These are phyloP conservation scores for Coleophoma eucalyptorum DNA, from an alignment of 2,329 filamentous ascomycete genomes.

Conservation along the genomic window DNA sequence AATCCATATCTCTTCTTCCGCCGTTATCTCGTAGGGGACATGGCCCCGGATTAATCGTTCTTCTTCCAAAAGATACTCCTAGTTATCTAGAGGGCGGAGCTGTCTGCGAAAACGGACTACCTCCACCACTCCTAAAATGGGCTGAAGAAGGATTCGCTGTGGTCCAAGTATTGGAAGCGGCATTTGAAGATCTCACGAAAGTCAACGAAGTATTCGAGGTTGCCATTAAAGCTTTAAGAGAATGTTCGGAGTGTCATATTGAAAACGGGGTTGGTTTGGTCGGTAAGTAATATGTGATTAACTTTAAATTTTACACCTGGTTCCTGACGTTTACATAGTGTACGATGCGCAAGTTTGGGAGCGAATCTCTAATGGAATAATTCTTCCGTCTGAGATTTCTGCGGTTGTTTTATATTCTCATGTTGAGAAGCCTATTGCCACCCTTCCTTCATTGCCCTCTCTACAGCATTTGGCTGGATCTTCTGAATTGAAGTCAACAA, in stretches of 20 bases:
- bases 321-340: background rate
- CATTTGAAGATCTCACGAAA: background rate
- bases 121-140: conserved; percentile 24
- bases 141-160: conserved; percentile 25
- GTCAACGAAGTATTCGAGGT: background rate
- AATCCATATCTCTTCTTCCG: background rate
- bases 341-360: background rate
- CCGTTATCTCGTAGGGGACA: background rate
- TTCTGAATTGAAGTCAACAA: background rate
- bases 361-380: background rate
- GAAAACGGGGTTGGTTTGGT: background rate
- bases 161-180: conserved; percentile 8
- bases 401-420: background rate
- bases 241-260: background rate
- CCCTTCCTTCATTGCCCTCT: background rate
- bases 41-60: background rate
- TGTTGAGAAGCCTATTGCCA: background rate
- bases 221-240: background rate
- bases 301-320: no score
- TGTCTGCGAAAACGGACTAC: conserved; percentile 1
- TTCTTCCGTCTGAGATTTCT: background rate
- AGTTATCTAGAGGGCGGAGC: background rate
- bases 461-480: conserved; percentile 4
- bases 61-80: background rate
- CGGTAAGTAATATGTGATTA: background rate